Evolutionary conservation across 495 filamentous ascomycete genomes (phyloP), one percentile per base, ranked within the genome.

Genomic region (Neurospora sp.): DNA sequence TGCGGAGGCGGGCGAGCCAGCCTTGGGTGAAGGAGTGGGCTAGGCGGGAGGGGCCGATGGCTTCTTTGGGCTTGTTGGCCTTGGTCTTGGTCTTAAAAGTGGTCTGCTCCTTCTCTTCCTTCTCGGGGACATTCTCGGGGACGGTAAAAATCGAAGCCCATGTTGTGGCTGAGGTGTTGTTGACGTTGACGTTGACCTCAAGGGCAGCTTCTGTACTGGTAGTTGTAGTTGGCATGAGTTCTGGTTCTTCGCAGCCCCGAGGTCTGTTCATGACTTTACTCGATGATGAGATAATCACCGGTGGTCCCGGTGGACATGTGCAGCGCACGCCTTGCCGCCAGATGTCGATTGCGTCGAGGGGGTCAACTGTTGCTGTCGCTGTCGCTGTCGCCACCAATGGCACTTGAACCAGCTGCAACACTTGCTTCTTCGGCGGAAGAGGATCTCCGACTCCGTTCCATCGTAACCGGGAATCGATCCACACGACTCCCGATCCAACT

Each of bases 11-110:
- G 18, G 72, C 66, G 14, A 76, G 71, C 78, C 78, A 78, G 16
- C 78, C 78, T 61, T 79, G 73, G 0, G 74, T 73, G 76, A 76
- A 79, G 27, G 69, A 16, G 73, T 75, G 76, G 3, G 78, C 69
- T 16, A 79, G 71, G 8, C 73, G 68, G 18, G 48, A 44, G 0
- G 76, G 74, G 2, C 70, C 70, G 18, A 68, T 40, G 1, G 73
- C 74, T 37, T 74, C 39, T 0, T 9, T 40, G 39, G 35, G 5
- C 35, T 35, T 35, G 27, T 35, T 35, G 27, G 2, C 2, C 2
- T 2, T 31, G 27, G 2, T 0, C 35, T 35, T 35, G 35, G 35
- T 3, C 35, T 35, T 35, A 6, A 35, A 35, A 35, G 35, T 35
- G 35, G 31, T 35, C 22, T 22, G 22, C 22, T 22, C 22, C 22